Evolutionary conservation across 495 filamentous ascomycete genomes (phyloP).

Genomic region (Penicillium canescens): DNA sequence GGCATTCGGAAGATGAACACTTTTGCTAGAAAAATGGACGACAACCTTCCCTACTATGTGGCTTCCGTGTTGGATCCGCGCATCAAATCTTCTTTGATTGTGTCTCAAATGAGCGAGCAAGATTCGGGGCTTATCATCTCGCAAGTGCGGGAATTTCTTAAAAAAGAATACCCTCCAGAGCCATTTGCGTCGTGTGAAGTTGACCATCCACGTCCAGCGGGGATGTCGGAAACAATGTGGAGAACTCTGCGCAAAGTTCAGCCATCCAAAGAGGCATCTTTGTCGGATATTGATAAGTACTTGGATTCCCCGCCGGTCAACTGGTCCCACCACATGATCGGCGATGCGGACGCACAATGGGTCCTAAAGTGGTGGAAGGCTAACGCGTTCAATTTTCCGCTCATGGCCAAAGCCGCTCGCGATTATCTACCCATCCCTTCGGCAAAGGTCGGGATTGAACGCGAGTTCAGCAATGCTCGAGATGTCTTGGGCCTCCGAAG

Average conservation of each 20-base stretch:
- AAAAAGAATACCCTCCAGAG: no score
- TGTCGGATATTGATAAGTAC: constrained; percentile 15
- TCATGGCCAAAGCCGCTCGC: constrained; percentile 15
- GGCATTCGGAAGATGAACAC: constrained; percentile 11
- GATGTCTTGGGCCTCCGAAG: constrained; percentile 14
- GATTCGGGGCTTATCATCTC: no score
- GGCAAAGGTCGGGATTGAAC: constrained; percentile 14
- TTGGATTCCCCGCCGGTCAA: constrained; percentile 11
- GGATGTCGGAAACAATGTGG: no score
- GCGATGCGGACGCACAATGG: constrained; percentile 12
- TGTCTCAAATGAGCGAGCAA: no score
- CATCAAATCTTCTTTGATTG: constrained; percentile 12
- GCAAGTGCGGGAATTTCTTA: no score
- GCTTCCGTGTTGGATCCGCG: constrained; percentile 9
- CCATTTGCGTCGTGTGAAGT: no score
- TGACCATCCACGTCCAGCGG: no score
- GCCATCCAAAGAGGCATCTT: constrained; percentile 6
- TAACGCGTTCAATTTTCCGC: constrained; percentile 15
- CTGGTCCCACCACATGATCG: constrained; percentile 17
- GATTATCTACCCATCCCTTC: constrained; percentile 13
- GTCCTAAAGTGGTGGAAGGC: constrained; percentile 16
- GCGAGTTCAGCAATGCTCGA: constrained; percentile 16
- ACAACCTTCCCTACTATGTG: constrained; percentile 9
- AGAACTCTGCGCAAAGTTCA: constrained; percentile 10
- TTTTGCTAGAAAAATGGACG: constrained; percentile 11